Evolutionary conservation across 2,329 filamentous ascomycete genomes (phyloP).

Genomic region (Trichoderma citrinoviride): DNA sequence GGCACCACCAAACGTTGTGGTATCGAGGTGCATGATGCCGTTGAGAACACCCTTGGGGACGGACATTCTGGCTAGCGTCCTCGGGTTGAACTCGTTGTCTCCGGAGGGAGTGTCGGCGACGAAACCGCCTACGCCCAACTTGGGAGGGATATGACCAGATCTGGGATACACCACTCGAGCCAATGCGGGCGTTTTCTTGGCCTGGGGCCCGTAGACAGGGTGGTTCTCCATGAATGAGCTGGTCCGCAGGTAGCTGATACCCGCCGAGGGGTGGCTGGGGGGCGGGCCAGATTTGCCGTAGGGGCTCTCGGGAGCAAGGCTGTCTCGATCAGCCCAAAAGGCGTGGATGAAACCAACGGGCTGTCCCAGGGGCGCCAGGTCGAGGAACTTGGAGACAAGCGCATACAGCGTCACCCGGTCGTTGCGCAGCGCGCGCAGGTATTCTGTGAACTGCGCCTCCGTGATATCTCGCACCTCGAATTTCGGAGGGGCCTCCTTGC

Average conservation of each 20-base stretch:
- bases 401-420: conserved; percentile 52
- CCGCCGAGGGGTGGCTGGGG: conserved; percentile 59
- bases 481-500: conserved; percentile 31
- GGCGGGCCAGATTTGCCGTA: conserved; percentile 57
- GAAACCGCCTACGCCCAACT: conserved; percentile 56
- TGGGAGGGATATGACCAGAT: conserved; percentile 35
- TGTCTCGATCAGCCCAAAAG: conserved; percentile 28
- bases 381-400: conserved; percentile 59
- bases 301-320: conserved; percentile 37
- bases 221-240: conserved; percentile 57
- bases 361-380: conserved; percentile 54
- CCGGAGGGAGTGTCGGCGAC: conserved; percentile 43
- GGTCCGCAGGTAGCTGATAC: conserved; percentile 60
- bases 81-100: conserved; percentile 43
- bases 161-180: conserved; percentile 52
- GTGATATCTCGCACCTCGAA: conserved; percentile 42
- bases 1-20: conserved; percentile 48
- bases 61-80: conserved; percentile 25
- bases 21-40: conserved; percentile 46
- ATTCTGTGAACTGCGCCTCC: conserved; percentile 50
- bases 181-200: conserved; percentile 46
- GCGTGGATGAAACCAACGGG: conserved; percentile 32
- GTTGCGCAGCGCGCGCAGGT: conserved; percentile 52
- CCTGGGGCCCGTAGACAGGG: conserved; percentile 59
- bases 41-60: conserved; percentile 30